phyloP scores from a whole-genome alignment of 169 alveolate genomes.

The Plasmodium inui region DNA sequence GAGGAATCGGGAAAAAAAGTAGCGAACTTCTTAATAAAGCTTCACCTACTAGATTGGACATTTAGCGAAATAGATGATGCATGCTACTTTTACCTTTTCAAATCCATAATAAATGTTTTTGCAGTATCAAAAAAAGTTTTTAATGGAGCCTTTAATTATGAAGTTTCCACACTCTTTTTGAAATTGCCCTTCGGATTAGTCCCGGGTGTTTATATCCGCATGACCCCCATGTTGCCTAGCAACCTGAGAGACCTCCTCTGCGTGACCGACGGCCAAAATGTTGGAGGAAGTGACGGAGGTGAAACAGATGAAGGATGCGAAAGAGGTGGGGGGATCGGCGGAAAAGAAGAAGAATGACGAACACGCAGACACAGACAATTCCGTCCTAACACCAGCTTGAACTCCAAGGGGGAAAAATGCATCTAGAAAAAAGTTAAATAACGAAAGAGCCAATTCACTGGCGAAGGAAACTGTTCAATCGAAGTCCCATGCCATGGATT shows the following conservation, averaged over 20 bases:
- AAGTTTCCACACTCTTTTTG: constrained; percentile 14
- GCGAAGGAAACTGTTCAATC: neutral
- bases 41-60: constrained; percentile 58
- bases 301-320: neutral
- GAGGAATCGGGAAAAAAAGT: constrained; percentile 28
- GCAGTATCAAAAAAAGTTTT: constrained; percentile 36
- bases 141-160: neutral
- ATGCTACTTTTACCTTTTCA: constrained; percentile 47
- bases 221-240: neutral
- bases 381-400: neutral
- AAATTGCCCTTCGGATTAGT: constrained; percentile 57
- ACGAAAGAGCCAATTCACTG: neutral
- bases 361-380: neutral
- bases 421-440: neutral
- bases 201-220: constrained; percentile 15
- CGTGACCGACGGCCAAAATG: neutral
- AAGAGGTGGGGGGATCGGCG: neutral
- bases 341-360: neutral
- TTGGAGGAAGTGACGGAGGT: neutral
- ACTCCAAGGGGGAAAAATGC: neutral
- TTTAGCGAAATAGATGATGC: constrained; percentile 42
- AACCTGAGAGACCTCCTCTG: neutral
- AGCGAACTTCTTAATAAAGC: constrained; percentile 37
- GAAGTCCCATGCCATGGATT: neutral
- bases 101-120: constrained; percentile 36